These are phyloP conservation scores for Paecilomyces sp. DNA, from an alignment of 2,329 filamentous ascomycete genomes.

Conservation along the genomic window DNA sequence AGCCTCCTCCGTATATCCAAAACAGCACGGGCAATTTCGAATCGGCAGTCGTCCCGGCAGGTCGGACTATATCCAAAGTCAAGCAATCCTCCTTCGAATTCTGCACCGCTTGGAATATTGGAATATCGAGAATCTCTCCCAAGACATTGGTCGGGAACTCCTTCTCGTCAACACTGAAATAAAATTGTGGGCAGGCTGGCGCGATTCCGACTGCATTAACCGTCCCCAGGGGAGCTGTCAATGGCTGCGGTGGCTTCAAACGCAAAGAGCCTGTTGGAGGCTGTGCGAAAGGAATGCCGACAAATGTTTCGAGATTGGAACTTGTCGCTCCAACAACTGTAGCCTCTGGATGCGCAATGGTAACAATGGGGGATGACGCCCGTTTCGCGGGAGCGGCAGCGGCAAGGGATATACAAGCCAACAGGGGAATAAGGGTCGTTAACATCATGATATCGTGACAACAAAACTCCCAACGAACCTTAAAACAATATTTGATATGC, in stretches of 20 bases:
- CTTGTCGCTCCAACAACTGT: slow-evolving; percentile 40
- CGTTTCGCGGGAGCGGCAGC: background rate
- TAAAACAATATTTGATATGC: background rate
- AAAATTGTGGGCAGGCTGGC: slow-evolving; percentile 66
- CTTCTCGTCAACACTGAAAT: slow-evolving; percentile 41
- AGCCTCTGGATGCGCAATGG: slow-evolving; percentile 28
- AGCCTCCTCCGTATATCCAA: background rate
- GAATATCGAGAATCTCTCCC: slow-evolving; percentile 46
- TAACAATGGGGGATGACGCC: background rate
- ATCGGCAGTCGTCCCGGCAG: background rate
- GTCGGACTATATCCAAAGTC: background rate
- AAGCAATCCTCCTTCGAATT: slow-evolving; percentile 21
- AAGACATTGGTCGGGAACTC: slow-evolving; percentile 39
- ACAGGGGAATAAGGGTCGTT: background rate
- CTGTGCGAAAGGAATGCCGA: slow-evolving; percentile 68
- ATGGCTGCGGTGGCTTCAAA: slow-evolving; percentile 59
- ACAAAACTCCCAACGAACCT: background rate
- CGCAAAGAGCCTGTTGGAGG: slow-evolving; percentile 60
- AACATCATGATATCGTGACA: background rate
- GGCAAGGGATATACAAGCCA: background rate
- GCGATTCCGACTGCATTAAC: slow-evolving; percentile 53
- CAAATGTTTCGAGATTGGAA: slow-evolving; percentile 58
- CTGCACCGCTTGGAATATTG: slow-evolving; percentile 48
- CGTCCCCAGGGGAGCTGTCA: slow-evolving; percentile 52
- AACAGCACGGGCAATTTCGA: background rate